Evolutionary conservation across 805 yeast species (phyloP), one percentile per base, ranked within the genome.

Genomic region (Kuraishia hungarica): DNA sequence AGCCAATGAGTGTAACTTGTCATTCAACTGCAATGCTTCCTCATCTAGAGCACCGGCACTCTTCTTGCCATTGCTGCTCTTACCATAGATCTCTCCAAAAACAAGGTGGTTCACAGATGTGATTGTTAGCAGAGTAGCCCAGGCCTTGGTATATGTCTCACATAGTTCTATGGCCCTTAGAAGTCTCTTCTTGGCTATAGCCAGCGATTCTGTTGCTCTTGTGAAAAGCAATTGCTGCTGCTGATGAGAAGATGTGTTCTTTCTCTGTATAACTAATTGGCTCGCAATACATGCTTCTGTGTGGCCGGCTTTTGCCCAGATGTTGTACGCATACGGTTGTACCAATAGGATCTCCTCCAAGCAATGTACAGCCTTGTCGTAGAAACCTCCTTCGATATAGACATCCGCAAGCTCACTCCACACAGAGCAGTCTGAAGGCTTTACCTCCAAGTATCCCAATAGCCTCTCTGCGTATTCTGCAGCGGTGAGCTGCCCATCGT

Each of bases 141-240:
- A 92, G 17, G 89, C 87, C 59, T 89, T 77, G 21, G 80, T 69
- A 65, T 81, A 87, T 35, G 75, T 72, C 50, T 86, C 87, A 62
- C 89, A 84, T 46, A 92, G 73, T 67, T 94, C 98, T 5, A 90
- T 83, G 8, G 91, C 71, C 60, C 96, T 79, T 54, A 86, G 70
- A 59, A 80, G 87, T 63, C 82, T 78, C 61, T 83, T 73, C 22
- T 65, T 55, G 1, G 75, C 64, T 28, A 60, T 57, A 35, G 51
- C 57, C 53, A 61, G 54, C 20, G 53, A 48, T 49, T 60, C 61
- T 26, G 51, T 35, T 50, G 15, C 54, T 48, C 48, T 49, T 54
- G 21, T 48, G 52, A 50, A 56, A 54, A 57, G 58, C 51, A 58
- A 24, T 13, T 35, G 43, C n/a, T 35, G 43, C 43, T 35, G 43